Evolutionary conservation across 306 rosid genomes (phyloP), one percentile per base, ranked within the genome.

Genomic region (Lagenaria siceraria): DNA sequence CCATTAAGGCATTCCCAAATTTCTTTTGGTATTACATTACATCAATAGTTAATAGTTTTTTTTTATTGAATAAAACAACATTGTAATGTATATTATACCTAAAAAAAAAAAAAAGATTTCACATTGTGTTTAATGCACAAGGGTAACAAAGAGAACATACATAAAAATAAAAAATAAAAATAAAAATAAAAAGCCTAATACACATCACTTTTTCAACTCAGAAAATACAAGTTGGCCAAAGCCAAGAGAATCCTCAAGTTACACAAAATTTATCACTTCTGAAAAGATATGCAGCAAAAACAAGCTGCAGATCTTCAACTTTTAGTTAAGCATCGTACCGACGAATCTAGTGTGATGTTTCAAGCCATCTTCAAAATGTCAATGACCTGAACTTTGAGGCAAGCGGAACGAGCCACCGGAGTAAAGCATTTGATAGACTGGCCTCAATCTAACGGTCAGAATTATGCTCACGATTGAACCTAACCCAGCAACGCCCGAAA

Each of bases 341-440:
- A 22, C 54, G 11, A 36, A 66, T 66, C 9, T 40, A 36, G 29
- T 53, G 1, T n/a, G 2, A 6, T 8, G 48, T 13, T 38, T 43
- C 55, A 25, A 46, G 12, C 38, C n/a, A 40, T 70, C 75, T 72
- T 27, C 25, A 40, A 48, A 49, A 52, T 15, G 38, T 79, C 80
- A 81, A 74, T 78, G 83, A 54, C 52, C 68, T 65, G 87, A 77
- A 55, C 71, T 77, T 31, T 73, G 82, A 78, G 83, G 88, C 70
- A 70, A 69, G 49, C 87, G 84, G 84, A 92, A 88, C 14, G 91
- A 87, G 43, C 96, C 92, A 22, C 89, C 83, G 1, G 92, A 81
- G 59, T 89, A 92, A 4, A 92, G 83, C 96, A 86, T 87, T 80
- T 85, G 87, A 84, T 92, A 92, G 29, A 92, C 96, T 1, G 94